A percentile compares a stretch with the other conserved stretches of the same genome.
These are phyloP conservation scores for Globisporangium cederbergense DNA, from an alignment of 352 stramenopile species.

Conservation along the genomic window DNA sequence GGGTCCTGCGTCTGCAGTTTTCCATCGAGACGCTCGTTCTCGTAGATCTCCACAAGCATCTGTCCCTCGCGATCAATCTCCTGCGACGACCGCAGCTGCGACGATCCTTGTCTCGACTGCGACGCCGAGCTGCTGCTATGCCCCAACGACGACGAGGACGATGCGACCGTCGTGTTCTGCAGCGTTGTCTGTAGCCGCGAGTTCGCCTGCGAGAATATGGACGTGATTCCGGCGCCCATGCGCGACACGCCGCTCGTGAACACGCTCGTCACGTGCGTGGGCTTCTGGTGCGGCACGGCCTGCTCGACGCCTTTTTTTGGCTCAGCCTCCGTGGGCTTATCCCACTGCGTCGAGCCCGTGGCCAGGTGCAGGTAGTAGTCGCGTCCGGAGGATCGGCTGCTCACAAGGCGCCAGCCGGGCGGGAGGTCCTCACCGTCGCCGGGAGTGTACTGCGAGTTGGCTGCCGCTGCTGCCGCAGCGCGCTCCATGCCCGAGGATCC, in stretches of 20 bases:
- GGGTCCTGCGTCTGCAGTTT: conserved; percentile 67
- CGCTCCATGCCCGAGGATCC: conserved; percentile 36
- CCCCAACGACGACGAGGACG: conserved; percentile 15
- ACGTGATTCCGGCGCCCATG: conserved; percentile 58
- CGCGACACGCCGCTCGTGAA: conserved; percentile 68
- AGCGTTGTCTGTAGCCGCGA: conserved; percentile 67
- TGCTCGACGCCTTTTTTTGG: conserved; percentile 32
- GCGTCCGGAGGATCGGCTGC: conserved; percentile 56
- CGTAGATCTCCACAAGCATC: conserved; percentile 75
- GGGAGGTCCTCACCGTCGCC: conserved; percentile 37
- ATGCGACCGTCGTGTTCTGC: conserved; percentile 36
- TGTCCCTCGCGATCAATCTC: conserved; percentile 71
- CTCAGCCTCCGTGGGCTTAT: conserved; percentile 58
- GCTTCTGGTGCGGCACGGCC: conserved; percentile 14
- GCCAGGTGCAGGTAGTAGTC: conserved; percentile 76
- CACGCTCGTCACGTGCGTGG: conserved; percentile 29
- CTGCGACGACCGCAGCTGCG: conserved; percentile 43
- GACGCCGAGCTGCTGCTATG: conserved; percentile 17
- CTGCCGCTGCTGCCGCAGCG: conserved; percentile 31
- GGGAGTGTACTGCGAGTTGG: conserved; percentile 26
- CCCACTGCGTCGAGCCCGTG: conserved; percentile 66
- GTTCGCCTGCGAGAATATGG: conserved; percentile 67
- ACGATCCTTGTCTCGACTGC: conserved; percentile 31
- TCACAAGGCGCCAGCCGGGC: conserved; percentile 63
- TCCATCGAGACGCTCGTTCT: conserved; percentile 82